phyloP scores from a whole-genome alignment of 2,329 filamentous ascomycete species.

The Aureobasidium sp. region DNA sequence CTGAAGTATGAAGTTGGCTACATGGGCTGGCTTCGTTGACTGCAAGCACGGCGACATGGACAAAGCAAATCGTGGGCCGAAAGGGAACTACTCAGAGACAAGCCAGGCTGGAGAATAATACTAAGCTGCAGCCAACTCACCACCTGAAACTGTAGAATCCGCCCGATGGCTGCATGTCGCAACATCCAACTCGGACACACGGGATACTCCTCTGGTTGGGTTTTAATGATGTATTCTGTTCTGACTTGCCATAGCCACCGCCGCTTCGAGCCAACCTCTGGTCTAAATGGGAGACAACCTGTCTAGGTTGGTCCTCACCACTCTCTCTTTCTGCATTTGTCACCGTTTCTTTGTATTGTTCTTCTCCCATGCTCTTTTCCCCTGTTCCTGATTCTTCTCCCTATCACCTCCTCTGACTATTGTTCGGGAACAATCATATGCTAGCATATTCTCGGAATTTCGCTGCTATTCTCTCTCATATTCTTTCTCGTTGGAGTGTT shows the following conservation, averaged over 20 bases:
- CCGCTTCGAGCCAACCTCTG: neutral
- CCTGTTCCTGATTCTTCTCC: neutral
- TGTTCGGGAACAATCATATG: constrained; percentile 3
- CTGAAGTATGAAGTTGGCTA: neutral
- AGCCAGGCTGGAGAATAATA: constrained; percentile 14
- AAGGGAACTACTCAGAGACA: neutral
- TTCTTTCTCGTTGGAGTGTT: neutral
- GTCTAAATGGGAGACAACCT: neutral
- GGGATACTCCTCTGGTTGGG: too few relatives aligned
- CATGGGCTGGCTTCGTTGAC: neutral
- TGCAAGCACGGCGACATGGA: neutral
- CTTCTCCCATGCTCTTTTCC: neutral
- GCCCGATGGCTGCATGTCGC: neutral
- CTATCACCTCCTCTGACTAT: neutral
- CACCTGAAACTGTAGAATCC: neutral
- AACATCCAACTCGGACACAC: neutral
- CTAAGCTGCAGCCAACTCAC: constrained; percentile 6
- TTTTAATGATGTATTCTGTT: neutral
- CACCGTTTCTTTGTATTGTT: constrained; percentile 9
- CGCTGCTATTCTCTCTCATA: neutral
- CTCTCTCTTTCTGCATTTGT: neutral
- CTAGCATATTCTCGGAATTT: neutral
- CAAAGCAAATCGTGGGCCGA: neutral
- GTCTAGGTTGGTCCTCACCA: neutral
- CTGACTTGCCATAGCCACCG: neutral